These are phyloP conservation scores for Phytopythium aichiense DNA, from an alignment of 352 stramenopile species.

Conservation along the genomic window DNA sequence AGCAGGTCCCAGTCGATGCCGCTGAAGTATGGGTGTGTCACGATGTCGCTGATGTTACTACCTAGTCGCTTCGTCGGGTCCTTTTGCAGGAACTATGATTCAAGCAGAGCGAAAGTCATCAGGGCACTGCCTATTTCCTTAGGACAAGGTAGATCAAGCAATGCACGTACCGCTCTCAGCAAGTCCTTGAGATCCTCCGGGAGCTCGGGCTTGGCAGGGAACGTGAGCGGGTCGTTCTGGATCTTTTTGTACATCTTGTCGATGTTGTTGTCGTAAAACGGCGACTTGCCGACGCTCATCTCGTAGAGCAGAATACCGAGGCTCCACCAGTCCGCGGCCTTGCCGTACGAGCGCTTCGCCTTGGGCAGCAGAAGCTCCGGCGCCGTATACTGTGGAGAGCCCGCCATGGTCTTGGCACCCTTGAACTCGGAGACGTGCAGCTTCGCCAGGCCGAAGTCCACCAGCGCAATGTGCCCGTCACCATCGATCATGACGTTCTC, in stretches of 20 bases:
- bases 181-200: slow-evolving; percentile 76
- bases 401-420: slow-evolving; percentile 86
- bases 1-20: slow-evolving; percentile 84
- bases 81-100: slow-evolving; percentile 76
- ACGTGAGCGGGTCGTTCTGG: slow-evolving; percentile 79
- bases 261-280: slow-evolving; percentile 93
- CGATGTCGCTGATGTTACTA: slow-evolving; percentile 85
- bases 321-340: slow-evolving; percentile 88
- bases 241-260: slow-evolving; percentile 94
- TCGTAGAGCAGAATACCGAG: slow-evolving; percentile 91
- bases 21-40: slow-evolving; percentile 76
- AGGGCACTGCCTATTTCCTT: background rate
- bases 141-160: no score
- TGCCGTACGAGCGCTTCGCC: slow-evolving; percentile 84
- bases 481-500: slow-evolving; percentile 96
- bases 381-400: slow-evolving; percentile 85
- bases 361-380: slow-evolving; percentile 82
- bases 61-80: slow-evolving; percentile 83
- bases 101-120: background rate
- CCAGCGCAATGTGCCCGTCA: slow-evolving; percentile 93
- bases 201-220: slow-evolving; percentile 70
- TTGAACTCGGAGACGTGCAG: slow-evolving; percentile 89
- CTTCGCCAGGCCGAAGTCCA: slow-evolving; percentile 95
- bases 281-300: slow-evolving; percentile 91
- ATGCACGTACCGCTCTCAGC: slow-evolving; percentile 45